Evolutionary conservation across 2,329 filamentous ascomycete genomes (phyloP), one percentile per base, ranked within the genome.

Genomic region (Orbilia blumenaviensis): DNA sequence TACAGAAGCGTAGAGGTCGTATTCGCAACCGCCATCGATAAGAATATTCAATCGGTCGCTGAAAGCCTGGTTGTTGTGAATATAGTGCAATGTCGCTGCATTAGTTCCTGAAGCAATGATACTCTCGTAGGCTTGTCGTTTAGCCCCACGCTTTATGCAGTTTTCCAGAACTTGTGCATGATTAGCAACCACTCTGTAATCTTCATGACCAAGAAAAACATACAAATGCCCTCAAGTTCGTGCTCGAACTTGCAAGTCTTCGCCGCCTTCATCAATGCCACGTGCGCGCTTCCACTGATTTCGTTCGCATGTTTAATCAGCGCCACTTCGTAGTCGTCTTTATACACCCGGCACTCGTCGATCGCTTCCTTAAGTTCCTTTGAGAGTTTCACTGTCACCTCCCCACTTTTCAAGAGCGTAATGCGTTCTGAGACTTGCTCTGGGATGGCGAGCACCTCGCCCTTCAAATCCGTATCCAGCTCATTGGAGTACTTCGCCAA

Each of bases 21-120:
- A 92, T 83, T 93, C 91, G 29, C 87, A 90, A 21, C 93, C 94
- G 2, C 93, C 94, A 81, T 98, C 94, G 18, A 97, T 84, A 69
- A 97, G 87, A 62, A 97, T 84, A 80, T 96, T 90, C 66, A 92
- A 88, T 84, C 94, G 93, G 46, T 88, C 89, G 0, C 84, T 83
- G 36, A 94, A 84, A 0, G 64, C 23, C 7, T 71, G 60, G 78
- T 93, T 86, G 82, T 96, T 96, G 81, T 90, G 88, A 23, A 93
- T 88, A 80, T 97, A 97, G 84, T 97, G 94, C 34, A 97, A 86
- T 0, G 92, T 95, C 3, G 93, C 92, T 0, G 91, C 94, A 14
- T 92, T 90, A 3, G 89, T 87, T 9, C 94, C 94, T 34, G 88
- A 88, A 0, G 93, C 94, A 16, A 95, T 89, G 80, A 98, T 97